These are phyloP conservation scores for Sicyos edulis DNA, from an alignment of 306 rosid species.

Conservation along the genomic window DNA sequence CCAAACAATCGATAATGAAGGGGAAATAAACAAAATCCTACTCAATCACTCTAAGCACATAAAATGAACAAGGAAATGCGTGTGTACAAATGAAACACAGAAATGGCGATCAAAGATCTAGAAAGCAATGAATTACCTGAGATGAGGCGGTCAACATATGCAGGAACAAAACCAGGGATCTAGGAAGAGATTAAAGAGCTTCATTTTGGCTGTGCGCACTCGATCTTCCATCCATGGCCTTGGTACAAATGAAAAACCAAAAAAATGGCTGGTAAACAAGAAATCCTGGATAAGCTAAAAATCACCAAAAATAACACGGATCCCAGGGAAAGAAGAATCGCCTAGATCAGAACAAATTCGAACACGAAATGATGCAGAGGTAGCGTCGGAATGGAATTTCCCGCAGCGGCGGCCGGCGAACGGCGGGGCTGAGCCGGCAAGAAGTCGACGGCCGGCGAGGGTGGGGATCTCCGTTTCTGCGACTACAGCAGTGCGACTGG, in stretches of 20 bases:
- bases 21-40: neutral
- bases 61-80: neutral
- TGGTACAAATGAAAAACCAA: neutral
- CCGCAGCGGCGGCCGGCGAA: neutral
- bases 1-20: neutral
- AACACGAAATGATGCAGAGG: neutral
- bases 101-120: constrained; percentile 14
- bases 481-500: constrained; percentile 3
- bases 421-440: neutral
- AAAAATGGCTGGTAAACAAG: neutral
- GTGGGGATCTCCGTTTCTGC: constrained; percentile 7
- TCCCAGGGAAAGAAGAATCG: constrained; percentile 4
- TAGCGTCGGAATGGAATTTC: neutral
- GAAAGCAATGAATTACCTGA: constrained; percentile 13
- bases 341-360: constrained; percentile 17
- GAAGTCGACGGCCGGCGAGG: constrained; percentile 14
- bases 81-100: constrained; percentile 2
- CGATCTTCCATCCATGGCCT: constrained; percentile 12
- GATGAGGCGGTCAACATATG: constrained; percentile 6
- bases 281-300: neutral
- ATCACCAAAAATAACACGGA: constrained; percentile 1
- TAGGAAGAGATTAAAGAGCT: constrained; percentile 15
- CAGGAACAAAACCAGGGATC: constrained; percentile 14
- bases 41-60: constrained; percentile 1
- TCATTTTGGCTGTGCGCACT: neutral